These are phyloP conservation scores for Colletotrichum lupini DNA, from an alignment of 2,329 filamentous ascomycete species.

Conservation along the genomic window DNA sequence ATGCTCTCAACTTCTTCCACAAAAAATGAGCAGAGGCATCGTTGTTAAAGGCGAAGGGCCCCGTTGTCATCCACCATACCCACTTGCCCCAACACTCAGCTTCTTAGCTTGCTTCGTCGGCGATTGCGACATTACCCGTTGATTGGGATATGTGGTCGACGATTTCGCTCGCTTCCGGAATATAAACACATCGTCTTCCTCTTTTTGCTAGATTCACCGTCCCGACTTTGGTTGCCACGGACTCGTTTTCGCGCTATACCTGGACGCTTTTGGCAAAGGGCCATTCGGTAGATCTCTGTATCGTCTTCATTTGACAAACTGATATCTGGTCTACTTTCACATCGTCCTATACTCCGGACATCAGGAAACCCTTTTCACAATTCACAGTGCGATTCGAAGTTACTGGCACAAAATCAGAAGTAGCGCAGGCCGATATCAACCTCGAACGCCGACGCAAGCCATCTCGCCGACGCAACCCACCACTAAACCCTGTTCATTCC, in stretches of 20 bases:
- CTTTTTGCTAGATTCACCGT: background rate
- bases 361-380: background rate
- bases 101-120: constrained; percentile 21
- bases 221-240: background rate
- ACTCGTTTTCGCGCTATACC: constrained; percentile 2
- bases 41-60: constrained; percentile 29
- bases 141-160: background rate
- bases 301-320: background rate
- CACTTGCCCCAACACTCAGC: constrained; percentile 30
- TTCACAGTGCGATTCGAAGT: background rate
- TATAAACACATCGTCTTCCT: constrained; percentile 13
- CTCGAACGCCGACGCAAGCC: constrained; percentile 32
- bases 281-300: background rate
- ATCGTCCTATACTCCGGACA: background rate
- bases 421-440: background rate
- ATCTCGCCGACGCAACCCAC: constrained; percentile 28
- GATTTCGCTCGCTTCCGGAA: constrained; percentile 4
- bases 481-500: constrained; percentile 22
- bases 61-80: constrained; percentile 28
- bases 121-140: constrained; percentile 34
- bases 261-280: background rate
- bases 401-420: background rate
- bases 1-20: constrained; percentile 29
- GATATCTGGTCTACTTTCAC: background rate
- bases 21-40: constrained; percentile 15